Evolutionary conservation across 352 stramenopile species (phyloP).

Genomic region (Phytophthora palmivora): DNA sequence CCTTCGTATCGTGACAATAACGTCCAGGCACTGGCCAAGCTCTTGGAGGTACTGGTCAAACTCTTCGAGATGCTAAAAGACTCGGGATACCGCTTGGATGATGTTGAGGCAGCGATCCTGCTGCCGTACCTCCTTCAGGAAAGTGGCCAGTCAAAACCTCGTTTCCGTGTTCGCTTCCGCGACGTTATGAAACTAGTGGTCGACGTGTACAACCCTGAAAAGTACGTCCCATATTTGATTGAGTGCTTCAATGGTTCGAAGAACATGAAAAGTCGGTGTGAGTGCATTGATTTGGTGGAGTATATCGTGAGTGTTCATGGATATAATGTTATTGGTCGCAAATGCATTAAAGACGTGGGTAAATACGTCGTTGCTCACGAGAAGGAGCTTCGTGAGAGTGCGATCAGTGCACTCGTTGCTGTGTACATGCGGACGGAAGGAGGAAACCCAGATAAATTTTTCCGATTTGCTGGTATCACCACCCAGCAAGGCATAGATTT

Average conservation of each 20-base stretch:
- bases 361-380: conserved; percentile 84
- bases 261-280: conserved; percentile 87
- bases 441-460: conserved; percentile 81
- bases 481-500: conserved; percentile 87
- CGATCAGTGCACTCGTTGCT: conserved; percentile 70
- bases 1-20: conserved; percentile 89
- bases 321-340: conserved; percentile 72
- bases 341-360: conserved; percentile 78
- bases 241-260: conserved; percentile 89
- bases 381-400: conserved; percentile 85
- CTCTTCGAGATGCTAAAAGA: conserved; percentile 85
- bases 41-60: conserved; percentile 84
- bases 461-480: conserved; percentile 72
- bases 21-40: conserved; percentile 82
- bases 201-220: conserved; percentile 83
- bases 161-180: conserved; percentile 84
- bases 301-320: conserved; percentile 73
- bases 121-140: conserved; percentile 86
- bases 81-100: conserved; percentile 69
- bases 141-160: conserved; percentile 84
- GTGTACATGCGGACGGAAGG: conserved; percentile 74
- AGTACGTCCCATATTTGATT: conserved; percentile 73
- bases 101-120: conserved; percentile 85
- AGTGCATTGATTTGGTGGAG: conserved; percentile 86
- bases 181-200: conserved; percentile 86